Evolutionary conservation across 805 yeast species (phyloP).

Genomic region (Alloascoidea hylecoeti): DNA sequence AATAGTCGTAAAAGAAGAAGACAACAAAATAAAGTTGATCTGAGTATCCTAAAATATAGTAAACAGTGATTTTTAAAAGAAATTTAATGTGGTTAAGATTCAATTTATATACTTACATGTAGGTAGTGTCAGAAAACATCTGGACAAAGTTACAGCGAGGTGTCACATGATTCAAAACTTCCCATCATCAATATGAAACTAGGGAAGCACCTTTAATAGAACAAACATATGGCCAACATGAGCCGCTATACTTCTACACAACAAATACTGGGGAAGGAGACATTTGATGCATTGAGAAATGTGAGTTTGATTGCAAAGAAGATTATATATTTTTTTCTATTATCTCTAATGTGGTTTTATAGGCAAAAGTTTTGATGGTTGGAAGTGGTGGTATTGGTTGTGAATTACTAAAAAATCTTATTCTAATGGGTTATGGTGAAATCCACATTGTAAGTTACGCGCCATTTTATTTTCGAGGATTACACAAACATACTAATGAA

Average conservation of each 20-base stretch:
- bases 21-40: too few species aligned
- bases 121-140: too few species aligned
- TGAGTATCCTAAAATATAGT: too few species aligned
- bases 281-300: neutral
- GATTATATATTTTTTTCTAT: neutral
- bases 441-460: constrained; percentile 45
- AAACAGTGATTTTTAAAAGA: too few species aligned
- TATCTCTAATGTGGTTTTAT: neutral
- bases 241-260: neutral
- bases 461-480: neutral
- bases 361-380: constrained; percentile 57
- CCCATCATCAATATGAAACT: too few species aligned
- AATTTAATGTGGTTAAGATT: too few species aligned
- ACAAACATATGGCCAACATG: too few species aligned
- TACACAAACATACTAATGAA: neutral
- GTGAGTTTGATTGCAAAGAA: neutral
- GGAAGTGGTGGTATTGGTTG: constrained; percentile 98
- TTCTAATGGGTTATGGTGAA: constrained; percentile 71
- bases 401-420: constrained; percentile 70
- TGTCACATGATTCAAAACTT: too few species aligned
- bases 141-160: too few species aligned
- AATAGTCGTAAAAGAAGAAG: too few species aligned
- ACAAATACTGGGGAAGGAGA: neutral
- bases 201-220: too few species aligned
- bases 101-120: too few species aligned